Conservation (phyloP, 495 filamentous ascomycete genomes). For the Trichoderma orchidacearum region DNA sequence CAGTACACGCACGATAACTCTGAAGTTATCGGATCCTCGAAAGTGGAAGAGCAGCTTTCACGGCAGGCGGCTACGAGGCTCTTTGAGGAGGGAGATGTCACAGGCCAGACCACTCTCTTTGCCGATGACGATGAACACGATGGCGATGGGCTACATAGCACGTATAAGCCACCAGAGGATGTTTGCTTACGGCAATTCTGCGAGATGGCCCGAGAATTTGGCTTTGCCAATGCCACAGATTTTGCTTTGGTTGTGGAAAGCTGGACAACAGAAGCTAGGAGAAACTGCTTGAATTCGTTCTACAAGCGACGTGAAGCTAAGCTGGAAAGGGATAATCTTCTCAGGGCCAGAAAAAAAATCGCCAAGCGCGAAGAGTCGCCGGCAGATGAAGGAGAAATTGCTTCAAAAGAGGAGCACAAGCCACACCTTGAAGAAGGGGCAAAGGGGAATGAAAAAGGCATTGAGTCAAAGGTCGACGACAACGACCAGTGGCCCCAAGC, state of each 20-base stretch:
- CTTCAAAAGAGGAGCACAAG: background rate
- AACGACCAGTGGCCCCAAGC: background rate
- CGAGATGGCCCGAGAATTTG: conserved; percentile 70
- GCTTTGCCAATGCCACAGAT: conserved; percentile 61
- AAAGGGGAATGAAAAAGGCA: background rate
- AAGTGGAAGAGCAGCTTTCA: conserved; percentile 68
- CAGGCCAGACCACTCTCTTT: conserved; percentile 21
- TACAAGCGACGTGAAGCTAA: conserved; percentile 41
- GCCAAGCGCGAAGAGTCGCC: background rate
- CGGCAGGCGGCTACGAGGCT: conserved; percentile 56
- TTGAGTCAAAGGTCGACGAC: background rate
- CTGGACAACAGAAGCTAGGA: conserved; percentile 78
- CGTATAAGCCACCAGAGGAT: conserved; percentile 60
- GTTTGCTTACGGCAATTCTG: conserved; percentile 81
- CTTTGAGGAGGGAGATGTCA: conserved; percentile 29
- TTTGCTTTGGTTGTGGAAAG: conserved; percentile 91
- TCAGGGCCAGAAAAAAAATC: background rate
- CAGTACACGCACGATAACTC: conserved; percentile 95
- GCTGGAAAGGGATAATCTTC: conserved; percentile 10
- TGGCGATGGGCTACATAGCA: conserved; percentile 32
- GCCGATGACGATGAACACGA: conserved; percentile 10
- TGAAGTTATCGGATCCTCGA: conserved; percentile 84
- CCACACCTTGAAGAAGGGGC: conserved; percentile 5
- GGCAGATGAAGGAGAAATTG: background rate
- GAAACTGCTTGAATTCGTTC: conserved; percentile 69